Conservation (phyloP, 306 rosid species). For the Vigna angularis region DNA sequence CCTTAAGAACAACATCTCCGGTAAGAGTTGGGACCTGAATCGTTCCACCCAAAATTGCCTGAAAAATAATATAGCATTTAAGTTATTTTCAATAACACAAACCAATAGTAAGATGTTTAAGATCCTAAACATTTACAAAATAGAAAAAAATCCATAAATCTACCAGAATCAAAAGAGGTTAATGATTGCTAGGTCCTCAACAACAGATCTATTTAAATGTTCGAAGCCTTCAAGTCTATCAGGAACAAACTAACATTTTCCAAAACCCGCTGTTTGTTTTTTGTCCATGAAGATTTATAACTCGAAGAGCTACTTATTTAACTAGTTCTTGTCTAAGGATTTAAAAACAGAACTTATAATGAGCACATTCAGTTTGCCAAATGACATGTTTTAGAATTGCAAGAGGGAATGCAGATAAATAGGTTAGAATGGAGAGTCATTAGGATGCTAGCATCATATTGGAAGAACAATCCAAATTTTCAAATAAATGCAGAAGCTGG, state of each 20-base stretch:
- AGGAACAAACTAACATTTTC: conserved; percentile 23
- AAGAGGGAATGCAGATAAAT: not conserved
- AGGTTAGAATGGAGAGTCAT: not conserved
- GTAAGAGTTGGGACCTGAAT: conserved; percentile 90
- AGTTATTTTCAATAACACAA: not conserved
- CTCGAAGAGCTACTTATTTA: conserved; percentile 10
- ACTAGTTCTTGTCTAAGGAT: conserved; percentile 19
- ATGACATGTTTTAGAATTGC: conserved; percentile 12
- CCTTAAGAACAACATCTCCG: conserved; percentile 92
- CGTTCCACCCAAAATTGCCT: conserved; percentile 95
- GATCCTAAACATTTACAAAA: conserved; percentile 9
- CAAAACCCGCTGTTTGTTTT: not conserved
- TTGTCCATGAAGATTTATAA: conserved; percentile 17
- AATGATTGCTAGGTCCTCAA: conserved; percentile 17
- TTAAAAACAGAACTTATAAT: not conserved
- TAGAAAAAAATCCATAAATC: conserved; percentile 9
- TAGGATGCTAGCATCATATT: not conserved
- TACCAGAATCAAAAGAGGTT: not conserved
- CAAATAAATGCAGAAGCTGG: no score
- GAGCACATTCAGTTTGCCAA: not conserved
- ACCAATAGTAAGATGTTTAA: not conserved
- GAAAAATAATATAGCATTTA: conserved; percentile 26
- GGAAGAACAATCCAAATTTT: no score
- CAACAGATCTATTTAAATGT: conserved; percentile 19
- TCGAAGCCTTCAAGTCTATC: conserved; percentile 5